Conservation (phyloP, 768 basidiomycete species). For the Sporobolomyces phaffii region DNA sequence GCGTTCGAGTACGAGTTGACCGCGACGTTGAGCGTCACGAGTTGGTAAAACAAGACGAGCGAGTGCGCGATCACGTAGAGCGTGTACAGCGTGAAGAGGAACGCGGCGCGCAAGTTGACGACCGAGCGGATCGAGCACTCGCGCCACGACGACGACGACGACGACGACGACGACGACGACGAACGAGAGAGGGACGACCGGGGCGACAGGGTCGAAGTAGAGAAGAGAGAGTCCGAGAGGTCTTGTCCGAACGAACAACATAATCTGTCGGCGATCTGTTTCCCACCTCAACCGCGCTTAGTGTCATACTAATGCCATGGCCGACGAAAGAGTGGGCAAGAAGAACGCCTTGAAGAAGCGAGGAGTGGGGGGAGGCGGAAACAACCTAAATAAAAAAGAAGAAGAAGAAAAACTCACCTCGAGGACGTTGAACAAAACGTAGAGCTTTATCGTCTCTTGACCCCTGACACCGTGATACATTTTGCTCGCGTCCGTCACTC, state of each 20-base stretch:
- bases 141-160: no score
- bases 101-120: slow-evolving; percentile 66
- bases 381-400: no score
- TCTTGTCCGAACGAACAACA: slow-evolving; percentile 97
- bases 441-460: slow-evolving; percentile 96
- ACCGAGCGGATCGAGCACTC: no score
- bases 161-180: no score
- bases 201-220: slow-evolving; percentile 78
- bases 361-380: background rate
- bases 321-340: no score
- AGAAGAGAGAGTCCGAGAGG: slow-evolving; percentile 91
- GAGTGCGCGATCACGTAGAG: slow-evolving; percentile 78
- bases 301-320: no score
- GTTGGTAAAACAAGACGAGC: slow-evolving; percentile 91
- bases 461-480: slow-evolving; percentile 97
- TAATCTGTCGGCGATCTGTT: slow-evolving; percentile 92
- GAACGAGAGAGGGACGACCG: slow-evolving; percentile 41
- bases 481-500: slow-evolving; percentile 88
- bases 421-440: slow-evolving; percentile 96
- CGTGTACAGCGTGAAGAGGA: slow-evolving; percentile 75
- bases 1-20: slow-evolving; percentile 98
- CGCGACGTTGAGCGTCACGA: slow-evolving; percentile 90
- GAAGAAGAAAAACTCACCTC: slow-evolving; percentile 61
- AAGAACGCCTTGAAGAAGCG: no score
- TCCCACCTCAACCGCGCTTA: no score